Conservation (phyloP, 163 green algal genomes). For the Chloromonas sp. region DNA sequence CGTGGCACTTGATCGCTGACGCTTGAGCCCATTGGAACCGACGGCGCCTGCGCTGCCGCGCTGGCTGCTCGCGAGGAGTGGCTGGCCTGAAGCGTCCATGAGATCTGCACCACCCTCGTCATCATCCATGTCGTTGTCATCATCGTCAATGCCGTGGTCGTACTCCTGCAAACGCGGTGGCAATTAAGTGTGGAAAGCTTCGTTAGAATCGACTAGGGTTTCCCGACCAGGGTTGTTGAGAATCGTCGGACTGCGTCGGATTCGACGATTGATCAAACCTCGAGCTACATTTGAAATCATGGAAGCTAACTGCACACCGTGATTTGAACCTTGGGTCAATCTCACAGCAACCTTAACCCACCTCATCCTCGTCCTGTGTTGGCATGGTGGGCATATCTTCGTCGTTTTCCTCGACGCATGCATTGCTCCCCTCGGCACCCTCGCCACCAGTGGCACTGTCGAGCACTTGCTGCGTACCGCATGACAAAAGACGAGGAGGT, state of each 20-base stretch:
- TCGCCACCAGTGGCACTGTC: neutral
- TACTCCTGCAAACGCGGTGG: slow-evolving; percentile 6
- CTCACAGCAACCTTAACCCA: slow-evolving; percentile 1
- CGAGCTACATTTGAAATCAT: neutral
- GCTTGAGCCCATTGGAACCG: too few species aligned
- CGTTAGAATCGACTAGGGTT: neutral
- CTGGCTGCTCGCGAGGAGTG: too few species aligned
- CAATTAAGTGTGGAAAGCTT: neutral
- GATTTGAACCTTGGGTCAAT: neutral
- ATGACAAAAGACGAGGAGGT: neutral
- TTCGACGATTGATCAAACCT: neutral
- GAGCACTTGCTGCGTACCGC: too few species aligned
- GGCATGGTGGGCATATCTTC: neutral
- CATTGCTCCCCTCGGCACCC: neutral
- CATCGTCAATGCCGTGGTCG: slow-evolving; percentile 11
- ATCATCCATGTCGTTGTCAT: slow-evolving; percentile 6
- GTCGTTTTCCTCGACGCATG: slow-evolving; percentile 2
- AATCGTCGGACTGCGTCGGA: neutral
- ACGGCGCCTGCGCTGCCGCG: too few species aligned
- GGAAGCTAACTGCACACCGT: neutral
- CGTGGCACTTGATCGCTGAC: too few species aligned
- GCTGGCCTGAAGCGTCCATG: too few species aligned
- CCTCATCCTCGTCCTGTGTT: slow-evolving; percentile 10
- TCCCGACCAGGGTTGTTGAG: neutral
- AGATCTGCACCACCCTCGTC: neutral